A percentile compares a stretch with the other conserved stretches of the same genome.
These are phyloP conservation scores for Balamuthia mandrillaris DNA, from an alignment of 208 protist genomes.

Conservation along the genomic window DNA sequence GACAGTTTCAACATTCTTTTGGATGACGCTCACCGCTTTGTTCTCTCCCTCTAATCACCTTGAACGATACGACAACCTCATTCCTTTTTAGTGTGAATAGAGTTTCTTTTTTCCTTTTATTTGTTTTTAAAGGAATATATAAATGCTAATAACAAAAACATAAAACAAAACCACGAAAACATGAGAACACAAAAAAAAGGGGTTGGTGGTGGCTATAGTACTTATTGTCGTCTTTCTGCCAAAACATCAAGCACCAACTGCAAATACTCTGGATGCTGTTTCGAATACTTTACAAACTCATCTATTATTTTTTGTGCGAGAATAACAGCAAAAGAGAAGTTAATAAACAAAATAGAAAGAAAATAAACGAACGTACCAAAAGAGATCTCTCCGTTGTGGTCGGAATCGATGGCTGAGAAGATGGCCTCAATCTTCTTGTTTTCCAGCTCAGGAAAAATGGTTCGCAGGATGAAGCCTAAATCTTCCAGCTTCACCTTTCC, in stretches of 20 bases:
- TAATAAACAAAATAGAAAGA: not conserved
- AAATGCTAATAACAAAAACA: not conserved
- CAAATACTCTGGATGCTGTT: not conserved
- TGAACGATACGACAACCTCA: not conserved
- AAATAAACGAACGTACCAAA: not conserved
- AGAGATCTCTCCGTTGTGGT: not conserved
- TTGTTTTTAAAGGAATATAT: not conserved
- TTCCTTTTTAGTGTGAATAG: not conserved
- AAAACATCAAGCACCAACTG: not conserved
- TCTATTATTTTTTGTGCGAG: not conserved
- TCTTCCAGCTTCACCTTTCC: not conserved
- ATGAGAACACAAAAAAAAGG: no score
- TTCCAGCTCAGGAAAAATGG: not conserved
- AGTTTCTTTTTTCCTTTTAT: not conserved
- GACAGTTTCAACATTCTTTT: no score
- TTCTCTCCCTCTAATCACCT: not conserved
- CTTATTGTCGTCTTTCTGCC: not conserved
- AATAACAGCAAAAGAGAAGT: not conserved
- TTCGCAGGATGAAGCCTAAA: not conserved
- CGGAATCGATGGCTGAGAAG: not conserved
- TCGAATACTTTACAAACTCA: not conserved
- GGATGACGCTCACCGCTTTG: not conserved
- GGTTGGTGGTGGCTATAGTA: not conserved
- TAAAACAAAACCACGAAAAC: no score
- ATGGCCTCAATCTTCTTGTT: not conserved